phyloP scores from a whole-genome alignment of 31 red algal genomes.

The Asparagopsis taxiformis region DNA sequence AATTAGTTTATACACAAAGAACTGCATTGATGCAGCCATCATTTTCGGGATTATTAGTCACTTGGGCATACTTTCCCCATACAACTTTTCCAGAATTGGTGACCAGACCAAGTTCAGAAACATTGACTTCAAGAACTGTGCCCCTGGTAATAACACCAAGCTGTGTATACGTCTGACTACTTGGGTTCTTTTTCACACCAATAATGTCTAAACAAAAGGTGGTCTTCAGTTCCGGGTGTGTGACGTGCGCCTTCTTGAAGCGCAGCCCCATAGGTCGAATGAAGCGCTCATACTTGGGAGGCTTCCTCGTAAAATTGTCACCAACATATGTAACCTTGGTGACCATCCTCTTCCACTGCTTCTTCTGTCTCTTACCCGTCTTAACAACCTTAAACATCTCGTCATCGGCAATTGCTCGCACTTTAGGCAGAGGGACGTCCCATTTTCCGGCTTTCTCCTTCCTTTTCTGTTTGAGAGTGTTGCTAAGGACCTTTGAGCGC shows the following conservation, averaged over 20 bases:
- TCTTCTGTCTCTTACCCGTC: conserved; percentile 92
- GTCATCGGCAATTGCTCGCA: conserved; percentile 91
- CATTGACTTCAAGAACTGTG: conserved; percentile 95
- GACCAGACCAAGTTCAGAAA: conserved; percentile 93
- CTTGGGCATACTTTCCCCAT: conserved; percentile 97
- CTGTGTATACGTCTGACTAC: conserved; percentile 75
- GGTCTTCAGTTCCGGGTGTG: conserved; percentile 96
- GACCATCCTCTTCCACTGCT: conserved; percentile 98
- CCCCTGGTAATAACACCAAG: conserved; percentile 96
- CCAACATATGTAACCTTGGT: conserved; percentile 98
- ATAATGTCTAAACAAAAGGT: conserved; percentile 95
- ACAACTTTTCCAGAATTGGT: conserved; percentile 97
- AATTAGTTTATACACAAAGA: conserved; percentile 56
- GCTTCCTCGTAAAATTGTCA: conserved; percentile 91
- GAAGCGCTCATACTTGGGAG: conserved; percentile 98
- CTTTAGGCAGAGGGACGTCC: conserved; percentile 95
- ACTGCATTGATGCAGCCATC: conserved; percentile 98
- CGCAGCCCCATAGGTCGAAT: conserved; percentile 96
- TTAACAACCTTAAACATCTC: conserved; percentile 98
- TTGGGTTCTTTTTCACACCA: conserved; percentile 99
- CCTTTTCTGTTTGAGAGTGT: conserved; percentile 96
- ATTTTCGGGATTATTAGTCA: conserved; percentile 96
- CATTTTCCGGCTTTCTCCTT: conserved; percentile 99
- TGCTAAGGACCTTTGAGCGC: conserved; percentile 84
- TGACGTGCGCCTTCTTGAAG: conserved; percentile 96